These are phyloP conservation scores for Trematosphaeria pertusa DNA, from an alignment of 2,329 filamentous ascomycete genomes.

Conservation along the genomic window DNA sequence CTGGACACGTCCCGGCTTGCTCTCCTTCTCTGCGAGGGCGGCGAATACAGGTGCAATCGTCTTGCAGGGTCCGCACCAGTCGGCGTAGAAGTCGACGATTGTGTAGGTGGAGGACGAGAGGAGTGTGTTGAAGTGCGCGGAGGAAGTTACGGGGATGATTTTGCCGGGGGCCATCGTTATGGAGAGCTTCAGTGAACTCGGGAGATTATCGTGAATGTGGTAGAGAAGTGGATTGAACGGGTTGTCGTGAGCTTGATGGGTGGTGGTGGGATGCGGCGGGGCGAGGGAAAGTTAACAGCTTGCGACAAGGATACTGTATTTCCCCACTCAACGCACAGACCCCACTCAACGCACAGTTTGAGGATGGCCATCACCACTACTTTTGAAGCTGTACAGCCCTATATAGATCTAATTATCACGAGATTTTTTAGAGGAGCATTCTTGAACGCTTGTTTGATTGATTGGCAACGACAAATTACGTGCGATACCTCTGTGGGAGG, in stretches of 20 bases:
- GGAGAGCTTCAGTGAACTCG: too few species aligned
- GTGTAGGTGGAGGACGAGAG: conserved; percentile 47
- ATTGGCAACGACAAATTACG: too few species aligned
- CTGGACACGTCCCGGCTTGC: conserved; percentile 53
- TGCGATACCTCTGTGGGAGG: too few species aligned
- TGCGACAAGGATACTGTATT: conserved; percentile 27
- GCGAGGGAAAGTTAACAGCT: conserved; percentile 24
- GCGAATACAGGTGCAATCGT: conserved; percentile 60
- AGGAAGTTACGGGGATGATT: conserved; percentile 40
- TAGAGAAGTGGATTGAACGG: background rate
- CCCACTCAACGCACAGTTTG: too few species aligned
- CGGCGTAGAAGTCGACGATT: conserved; percentile 61
- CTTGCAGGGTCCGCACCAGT: conserved; percentile 66
- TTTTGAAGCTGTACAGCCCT: too few species aligned
- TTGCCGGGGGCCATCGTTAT: conserved; percentile 31
- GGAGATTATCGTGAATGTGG: background rate
- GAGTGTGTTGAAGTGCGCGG: conserved; percentile 45
- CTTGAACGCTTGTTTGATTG: too few species aligned
- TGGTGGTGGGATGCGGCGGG: conserved; percentile 9
- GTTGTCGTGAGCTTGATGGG: background rate
- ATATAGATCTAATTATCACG: too few species aligned
- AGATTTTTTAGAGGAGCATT: conserved; percentile 7
- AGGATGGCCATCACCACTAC: too few species aligned
- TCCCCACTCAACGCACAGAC: too few species aligned
- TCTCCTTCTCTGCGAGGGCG: conserved; percentile 58